Conservation (phyloP, 2,329 filamentous ascomycete genomes). For the Botrytis sinoallii region DNA sequence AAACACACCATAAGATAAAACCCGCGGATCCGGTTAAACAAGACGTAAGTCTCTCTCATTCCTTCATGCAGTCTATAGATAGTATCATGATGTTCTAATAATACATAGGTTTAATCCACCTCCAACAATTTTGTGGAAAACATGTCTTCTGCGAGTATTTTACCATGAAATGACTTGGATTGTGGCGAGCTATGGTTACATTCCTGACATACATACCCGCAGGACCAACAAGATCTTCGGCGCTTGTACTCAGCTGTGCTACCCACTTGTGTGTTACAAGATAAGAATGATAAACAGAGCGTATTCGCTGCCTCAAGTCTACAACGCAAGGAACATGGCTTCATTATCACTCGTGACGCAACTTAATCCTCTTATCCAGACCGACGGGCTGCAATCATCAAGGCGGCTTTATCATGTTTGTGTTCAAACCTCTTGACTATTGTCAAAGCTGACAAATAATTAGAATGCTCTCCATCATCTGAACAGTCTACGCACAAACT, state of each 20-base stretch:
- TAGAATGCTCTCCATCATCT: not conserved
- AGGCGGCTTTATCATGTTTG: not conserved
- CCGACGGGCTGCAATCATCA: not conserved
- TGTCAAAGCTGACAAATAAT: not conserved
- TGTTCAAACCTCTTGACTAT: not conserved
- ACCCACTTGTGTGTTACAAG: not conserved
- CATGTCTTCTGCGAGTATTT: too few relatives aligned
- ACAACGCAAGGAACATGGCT: not conserved
- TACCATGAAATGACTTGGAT: too few relatives aligned
- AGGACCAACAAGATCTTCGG: too few relatives aligned
- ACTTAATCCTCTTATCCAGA: not conserved
- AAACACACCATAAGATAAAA: too few relatives aligned
- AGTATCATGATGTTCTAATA: too few relatives aligned
- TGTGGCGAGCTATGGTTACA: too few relatives aligned
- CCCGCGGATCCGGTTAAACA: too few relatives aligned
- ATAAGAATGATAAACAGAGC: not conserved
- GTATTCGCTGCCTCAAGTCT: not conserved
- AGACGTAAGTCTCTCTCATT: too few relatives aligned
- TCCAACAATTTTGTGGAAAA: too few relatives aligned
- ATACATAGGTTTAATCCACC: too few relatives aligned
- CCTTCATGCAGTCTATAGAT: too few relatives aligned
- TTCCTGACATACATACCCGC: too few relatives aligned
- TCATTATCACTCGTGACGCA: not conserved
- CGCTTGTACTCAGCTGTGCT: not conserved
- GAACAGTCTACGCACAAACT: not conserved